Base-by-base conservation (phyloP, 176 grass and related monocot species). In the Paspalum notatum region DNA sequence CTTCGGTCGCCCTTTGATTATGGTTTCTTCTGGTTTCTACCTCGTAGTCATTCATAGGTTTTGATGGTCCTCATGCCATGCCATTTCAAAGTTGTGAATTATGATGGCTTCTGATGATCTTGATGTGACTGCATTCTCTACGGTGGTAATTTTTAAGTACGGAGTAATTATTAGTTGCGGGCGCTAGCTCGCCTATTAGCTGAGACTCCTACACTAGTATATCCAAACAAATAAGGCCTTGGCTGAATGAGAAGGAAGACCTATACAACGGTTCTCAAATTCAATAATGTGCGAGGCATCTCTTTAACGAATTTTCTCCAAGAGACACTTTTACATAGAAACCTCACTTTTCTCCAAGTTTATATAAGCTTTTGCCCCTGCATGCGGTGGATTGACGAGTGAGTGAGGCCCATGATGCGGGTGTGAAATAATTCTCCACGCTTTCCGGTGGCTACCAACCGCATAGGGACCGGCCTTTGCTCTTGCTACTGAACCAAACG, bases 371-470 rank as follows among this genome's bases (percentile, higher is more conserved):
- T 32, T 32, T 32, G 32, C 32, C 32, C 1, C 32, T 32, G 32
- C 6, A 38, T 16, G 12, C 15, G 52, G 6, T 40, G 62, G 37
- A 39, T 55, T 55, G 52, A 55, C 18, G 18, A 38, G 9, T 41
- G 62, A 13, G 24, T 17, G 64, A 68, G 13, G 15, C 24, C 8
- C 59, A 50, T 37, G 26, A 41, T 37, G 51, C 17, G 52, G 18
- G 6, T 60, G 12, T 42, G 18, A 42, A 64, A 74, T 53, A 42
- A 37, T 66, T 75, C 22, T 45, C 39, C 21, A 46, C 7, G 39
- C 81, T 66, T 51, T 75, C 22, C 16, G 7, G 24, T 16, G 63
- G 58, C 60, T 59, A 75, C 72, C 53, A 59, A 59, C 72, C 14
- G 72, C 44, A 49, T 49, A 26, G 4, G 66, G 42, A 47, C n/a